phyloP scores from a whole-genome alignment of 2,329 filamentous ascomycete species.

The Clarireedia sp. region DNA sequence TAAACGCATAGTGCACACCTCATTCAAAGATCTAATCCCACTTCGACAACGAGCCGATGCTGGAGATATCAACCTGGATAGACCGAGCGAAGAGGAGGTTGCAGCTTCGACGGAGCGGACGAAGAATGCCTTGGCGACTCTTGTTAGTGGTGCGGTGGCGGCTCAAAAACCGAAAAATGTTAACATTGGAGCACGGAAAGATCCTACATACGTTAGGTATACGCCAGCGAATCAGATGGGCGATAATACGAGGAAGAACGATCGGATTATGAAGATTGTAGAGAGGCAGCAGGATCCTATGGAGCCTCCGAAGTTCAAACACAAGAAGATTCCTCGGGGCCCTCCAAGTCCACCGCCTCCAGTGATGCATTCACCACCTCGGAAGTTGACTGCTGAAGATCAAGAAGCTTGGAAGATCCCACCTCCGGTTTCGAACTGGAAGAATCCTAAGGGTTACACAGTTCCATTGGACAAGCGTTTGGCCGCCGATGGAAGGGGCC shows the following conservation, averaged over 20 bases:
- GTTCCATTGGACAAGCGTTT: conserved; percentile 92
- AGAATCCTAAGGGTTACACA: conserved; percentile 97
- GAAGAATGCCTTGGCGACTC: conserved; percentile 70
- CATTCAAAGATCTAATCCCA: conserved; percentile 94
- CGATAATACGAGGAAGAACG: conserved; percentile 73
- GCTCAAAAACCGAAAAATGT: conserved; percentile 96
- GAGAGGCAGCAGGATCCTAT: conserved; percentile 89
- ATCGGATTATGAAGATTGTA: conserved; percentile 97
- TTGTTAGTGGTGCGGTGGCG: conserved; percentile 79
- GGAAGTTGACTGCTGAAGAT: conserved; percentile 93
- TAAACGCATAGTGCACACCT: conserved; percentile 80
- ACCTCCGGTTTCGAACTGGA: conserved; percentile 94
- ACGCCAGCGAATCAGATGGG: conserved; percentile 97
- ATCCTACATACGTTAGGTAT: conserved; percentile 90
- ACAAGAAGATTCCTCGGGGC: conserved; percentile 93
- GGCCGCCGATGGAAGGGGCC: conserved; percentile 81
- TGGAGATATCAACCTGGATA: conserved; percentile 79
- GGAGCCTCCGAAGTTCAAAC: conserved; percentile 97
- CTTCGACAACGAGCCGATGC: conserved; percentile 87
- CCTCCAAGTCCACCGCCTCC: conserved; percentile 89
- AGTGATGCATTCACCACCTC: conserved; percentile 87
- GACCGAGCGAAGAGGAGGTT: conserved; percentile 79
- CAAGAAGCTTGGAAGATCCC: conserved; percentile 94
- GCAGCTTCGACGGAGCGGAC: conserved; percentile 79
- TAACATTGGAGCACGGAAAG: conserved; percentile 68